Base-by-base conservation (phyloP, 2,329 filamentous ascomycete genomes). In the Hypoxylon sp. region DNA sequence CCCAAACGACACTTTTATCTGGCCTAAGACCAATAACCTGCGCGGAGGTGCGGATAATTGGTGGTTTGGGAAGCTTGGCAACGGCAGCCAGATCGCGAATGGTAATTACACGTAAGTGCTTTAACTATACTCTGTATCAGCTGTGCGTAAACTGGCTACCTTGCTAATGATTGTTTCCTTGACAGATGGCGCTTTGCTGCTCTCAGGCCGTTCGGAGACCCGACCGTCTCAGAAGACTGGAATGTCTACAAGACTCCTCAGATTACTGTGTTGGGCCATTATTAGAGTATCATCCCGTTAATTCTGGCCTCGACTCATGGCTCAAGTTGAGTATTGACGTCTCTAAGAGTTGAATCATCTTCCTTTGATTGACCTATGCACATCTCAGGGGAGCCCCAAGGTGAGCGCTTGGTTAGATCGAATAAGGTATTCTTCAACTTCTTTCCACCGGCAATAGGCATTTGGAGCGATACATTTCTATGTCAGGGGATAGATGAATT, bases 1-100 rank as follows among this genome's bases (percentile, higher is more conserved):
- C 59, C 72, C 73, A 21, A 72, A 77, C 17, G 68, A 71, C 34
- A 69, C 70, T 6, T 66, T 70, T 7, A 60, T 72, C 1, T 76
- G 74, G 45, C 76, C 77, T 0, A 46, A 68, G 0, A 48, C 55
- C 6, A 67, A 73, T 3, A 56, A 67, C 3, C 50, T 70, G 32
- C 72, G 73, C 5, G 74, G 68, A 13, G 61, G 62, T 3, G 36
- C 45, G 34, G 58, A 64, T n/a, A 48, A 67, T 43, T 65, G 52
- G 60, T 72, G 69, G 65, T 68, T 70, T 19, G 71, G 67, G 19
- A 68, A 61, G 62, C 56, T 72, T 17, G 69, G 64, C 3, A 70
- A 70, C 41, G 69, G 69, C 23, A 65, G 61, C 55, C 65, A 72
- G 57, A 65, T 72, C 30, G 68, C 60, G 46, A 50, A 57, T 41